Conservation (phyloP, 805 yeast genomes). For the Cyberlindnera misumaiensis region DNA sequence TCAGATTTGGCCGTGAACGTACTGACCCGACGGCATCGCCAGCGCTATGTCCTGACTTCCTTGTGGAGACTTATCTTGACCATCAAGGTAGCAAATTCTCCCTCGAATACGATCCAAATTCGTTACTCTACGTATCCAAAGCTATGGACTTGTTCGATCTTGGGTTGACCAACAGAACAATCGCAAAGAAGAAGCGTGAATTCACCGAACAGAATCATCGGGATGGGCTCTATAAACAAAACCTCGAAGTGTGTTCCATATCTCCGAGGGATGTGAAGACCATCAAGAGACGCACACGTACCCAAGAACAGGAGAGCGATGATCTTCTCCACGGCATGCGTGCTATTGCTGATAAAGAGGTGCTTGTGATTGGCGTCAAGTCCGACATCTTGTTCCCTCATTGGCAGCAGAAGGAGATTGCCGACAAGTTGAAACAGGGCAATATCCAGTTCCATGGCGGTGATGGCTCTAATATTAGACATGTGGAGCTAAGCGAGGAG, state of each 20-base stretch:
- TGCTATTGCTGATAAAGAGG: slow-evolving; percentile 54
- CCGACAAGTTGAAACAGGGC: slow-evolving; percentile 42
- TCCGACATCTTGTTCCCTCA: slow-evolving; percentile 88
- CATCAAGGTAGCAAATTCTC: slow-evolving; percentile 95
- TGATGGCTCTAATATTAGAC: slow-evolving; percentile 38
- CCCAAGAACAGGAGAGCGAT: slow-evolving; percentile 46
- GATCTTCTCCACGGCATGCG: slow-evolving; percentile 65
- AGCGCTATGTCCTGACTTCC: slow-evolving; percentile 87
- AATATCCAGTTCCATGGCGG: slow-evolving; percentile 27
- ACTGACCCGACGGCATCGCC: slow-evolving; percentile 75
- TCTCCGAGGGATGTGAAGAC: slow-evolving; percentile 47
- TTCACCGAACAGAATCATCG: slow-evolving; percentile 24
- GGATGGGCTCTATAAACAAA: slow-evolving; percentile 14
- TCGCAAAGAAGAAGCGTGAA: slow-evolving; percentile 42
- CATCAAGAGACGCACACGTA: slow-evolving; percentile 40
- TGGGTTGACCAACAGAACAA: slow-evolving; percentile 40
- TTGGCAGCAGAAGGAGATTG: slow-evolving; percentile 89
- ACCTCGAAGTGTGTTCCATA: slow-evolving; percentile 29
- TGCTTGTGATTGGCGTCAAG: slow-evolving; percentile 85
- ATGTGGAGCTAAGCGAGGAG: slow-evolving; percentile 70
- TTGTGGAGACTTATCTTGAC: slow-evolving; percentile 88
- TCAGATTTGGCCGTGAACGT: slow-evolving; percentile 81
- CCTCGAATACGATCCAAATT: slow-evolving; percentile 84
- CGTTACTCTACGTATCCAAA: slow-evolving; percentile 78
- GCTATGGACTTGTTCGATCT: slow-evolving; percentile 94